A percentile compares a stretch with the other conserved stretches of the same genome.
Evolutionary conservation across 768 basidiomycete species (phyloP).

Genomic region (Boletus tomentosulus): DNA sequence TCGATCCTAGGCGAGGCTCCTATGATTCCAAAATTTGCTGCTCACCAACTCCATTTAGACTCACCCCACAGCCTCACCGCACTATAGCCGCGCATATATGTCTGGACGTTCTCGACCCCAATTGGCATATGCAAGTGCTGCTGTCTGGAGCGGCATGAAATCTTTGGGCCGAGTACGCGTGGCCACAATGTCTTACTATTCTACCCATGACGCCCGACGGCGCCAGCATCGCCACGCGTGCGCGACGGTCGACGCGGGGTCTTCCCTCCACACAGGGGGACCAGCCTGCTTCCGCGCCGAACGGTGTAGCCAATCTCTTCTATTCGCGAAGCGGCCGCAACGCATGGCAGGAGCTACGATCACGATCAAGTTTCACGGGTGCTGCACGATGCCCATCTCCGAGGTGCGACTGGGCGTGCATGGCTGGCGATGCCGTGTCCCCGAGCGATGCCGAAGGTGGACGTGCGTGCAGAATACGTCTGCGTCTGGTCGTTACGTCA

Average conservation of each 20-base stretch:
- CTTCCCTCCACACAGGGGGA: slow-evolving; percentile 18
- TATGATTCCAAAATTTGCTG: slow-evolving; percentile 44
- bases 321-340: slow-evolving; percentile 47
- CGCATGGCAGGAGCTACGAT: slow-evolving; percentile 14
- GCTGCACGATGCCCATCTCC: slow-evolving; percentile 6
- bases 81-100: slow-evolving; percentile 17
- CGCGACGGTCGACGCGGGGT: slow-evolving; percentile 7
- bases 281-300: slow-evolving; percentile 14
- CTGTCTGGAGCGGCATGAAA: not conserved
- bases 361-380: not conserved
- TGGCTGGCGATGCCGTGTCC: not conserved
- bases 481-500: slow-evolving; percentile 29
- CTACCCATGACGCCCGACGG: slow-evolving; percentile 24
- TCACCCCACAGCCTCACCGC: slow-evolving; percentile 5
- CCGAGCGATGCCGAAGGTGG: not conserved
- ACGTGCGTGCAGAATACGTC: slow-evolving; percentile 3
- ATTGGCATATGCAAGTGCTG: slow-evolving; percentile 39
- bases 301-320: slow-evolving; percentile 33
- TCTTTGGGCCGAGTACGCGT: not conserved
- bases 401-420: not conserved
- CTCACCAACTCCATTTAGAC: slow-evolving; percentile 14
- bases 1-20: slow-evolving; percentile 18
- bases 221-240: not conserved
- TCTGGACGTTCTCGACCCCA: slow-evolving; percentile 16
- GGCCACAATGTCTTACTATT: not conserved